These are phyloP conservation scores for Wickerhamiella spandovensis DNA, from an alignment of 805 yeast species.

Conservation along the genomic window DNA sequence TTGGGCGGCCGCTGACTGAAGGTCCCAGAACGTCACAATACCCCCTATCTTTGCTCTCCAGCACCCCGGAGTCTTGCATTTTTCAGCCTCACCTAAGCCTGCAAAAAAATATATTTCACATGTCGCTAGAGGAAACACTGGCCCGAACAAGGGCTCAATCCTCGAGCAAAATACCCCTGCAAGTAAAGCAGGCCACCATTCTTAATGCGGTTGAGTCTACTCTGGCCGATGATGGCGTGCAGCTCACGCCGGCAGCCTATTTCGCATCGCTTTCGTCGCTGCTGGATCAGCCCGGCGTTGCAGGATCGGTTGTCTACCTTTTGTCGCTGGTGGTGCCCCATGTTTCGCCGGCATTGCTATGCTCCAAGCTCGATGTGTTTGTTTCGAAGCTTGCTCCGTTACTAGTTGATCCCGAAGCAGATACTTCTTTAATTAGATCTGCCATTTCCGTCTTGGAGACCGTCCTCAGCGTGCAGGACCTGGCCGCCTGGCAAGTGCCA, in stretches of 20 bases:
- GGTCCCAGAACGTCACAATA: too few species aligned
- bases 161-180: slow-evolving; percentile 15
- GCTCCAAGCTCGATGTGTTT: slow-evolving; percentile 63
- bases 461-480: slow-evolving; percentile 66
- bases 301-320: slow-evolving; percentile 65
- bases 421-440: slow-evolving; percentile 71
- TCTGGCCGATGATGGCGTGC: slow-evolving; percentile 46
- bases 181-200: slow-evolving; percentile 47
- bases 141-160: slow-evolving; percentile 9
- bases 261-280: slow-evolving; percentile 72
- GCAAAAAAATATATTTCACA: not conserved
- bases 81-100: not conserved
- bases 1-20: too few species aligned
- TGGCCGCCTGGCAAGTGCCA: slow-evolving; percentile 49
- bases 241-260: slow-evolving; percentile 64
- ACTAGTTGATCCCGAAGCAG: slow-evolving; percentile 51
- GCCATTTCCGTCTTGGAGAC: slow-evolving; percentile 78
- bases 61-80: too few species aligned
- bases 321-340: slow-evolving; percentile 68
- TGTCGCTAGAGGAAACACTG: slow-evolving; percentile 13
- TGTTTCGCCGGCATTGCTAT: slow-evolving; percentile 54
- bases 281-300: slow-evolving; percentile 65
- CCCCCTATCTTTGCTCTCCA: too few species aligned
- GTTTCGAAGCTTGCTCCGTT: slow-evolving; percentile 72
- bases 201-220: slow-evolving; percentile 86